A percentile compares a stretch with the other conserved stretches of the same genome.
These are phyloP conservation scores for Pilasporangium apinafurcum DNA, from an alignment of 352 stramenopile genomes.

Conservation along the genomic window DNA sequence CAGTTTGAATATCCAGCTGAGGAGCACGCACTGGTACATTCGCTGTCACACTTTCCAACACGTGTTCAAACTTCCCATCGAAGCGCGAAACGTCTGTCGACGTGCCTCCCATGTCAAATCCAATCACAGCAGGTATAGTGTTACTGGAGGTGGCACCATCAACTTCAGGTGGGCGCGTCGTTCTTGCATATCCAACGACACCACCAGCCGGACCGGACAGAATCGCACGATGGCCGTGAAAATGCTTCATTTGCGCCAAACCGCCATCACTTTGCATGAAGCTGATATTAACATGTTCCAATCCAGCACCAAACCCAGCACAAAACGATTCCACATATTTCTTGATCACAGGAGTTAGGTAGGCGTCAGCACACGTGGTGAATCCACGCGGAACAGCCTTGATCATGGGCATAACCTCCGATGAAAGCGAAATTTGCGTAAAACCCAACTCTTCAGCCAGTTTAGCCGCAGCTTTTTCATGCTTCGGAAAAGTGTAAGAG, in stretches of 20 bases:
- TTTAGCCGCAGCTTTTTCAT: constrained; percentile 88
- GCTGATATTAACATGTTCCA: constrained; percentile 90
- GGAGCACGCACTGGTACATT: constrained; percentile 97
- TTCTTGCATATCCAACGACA: constrained; percentile 97
- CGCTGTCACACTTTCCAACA: constrained; percentile 98
- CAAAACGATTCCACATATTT: constrained; percentile 96
- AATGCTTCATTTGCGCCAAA: constrained; percentile 92
- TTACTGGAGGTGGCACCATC: constrained; percentile 4
- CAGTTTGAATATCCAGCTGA: constrained; percentile 99
- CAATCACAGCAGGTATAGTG: constrained; percentile 80
- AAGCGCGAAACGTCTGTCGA: constrained; percentile 98
- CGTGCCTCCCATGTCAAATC: constrained; percentile 99
- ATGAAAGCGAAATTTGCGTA: constrained; percentile 88
- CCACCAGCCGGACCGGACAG: constrained; percentile 92
- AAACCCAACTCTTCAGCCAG: constrained; percentile 93
- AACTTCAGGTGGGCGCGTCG: constrained; percentile 52
- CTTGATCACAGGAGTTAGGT: constrained; percentile 98
- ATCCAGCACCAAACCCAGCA: constrained; percentile 91
- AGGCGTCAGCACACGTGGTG: constrained; percentile 96
- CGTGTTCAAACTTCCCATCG: constrained; percentile 95
- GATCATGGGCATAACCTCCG: constrained; percentile 97
- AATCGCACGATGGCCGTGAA: constrained; percentile 91
- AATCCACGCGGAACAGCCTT: constrained; percentile 96
- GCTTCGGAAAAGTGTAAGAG: constrained; percentile 93
- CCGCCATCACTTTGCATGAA: constrained; percentile 99